Evolutionary conservation across 495 filamentous ascomycete genomes (phyloP), one percentile per base, ranked within the genome.

Genomic region (Hyaloscypha hepaticicola): DNA sequence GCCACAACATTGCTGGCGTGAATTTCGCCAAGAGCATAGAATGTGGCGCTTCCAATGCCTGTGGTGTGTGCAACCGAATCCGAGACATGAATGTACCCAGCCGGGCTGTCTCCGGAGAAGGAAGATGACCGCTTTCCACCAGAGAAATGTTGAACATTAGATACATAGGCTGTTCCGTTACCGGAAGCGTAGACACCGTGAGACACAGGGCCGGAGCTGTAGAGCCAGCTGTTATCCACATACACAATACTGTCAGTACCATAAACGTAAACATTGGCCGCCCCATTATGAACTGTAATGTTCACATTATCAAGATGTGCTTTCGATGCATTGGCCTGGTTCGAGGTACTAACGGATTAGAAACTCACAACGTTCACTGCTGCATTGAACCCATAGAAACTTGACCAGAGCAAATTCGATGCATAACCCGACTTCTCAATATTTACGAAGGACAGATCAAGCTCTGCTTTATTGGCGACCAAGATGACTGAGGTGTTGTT

Each of bases 101-200:
- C 51, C 26, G 65, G 65, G 41, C 51, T 63, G 33, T 67, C 65
- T 8, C 65, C 65, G 31, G 59, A 58, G 34, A 62, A 67, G 3
- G 60, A 50, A 14, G 55, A 61, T 14, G 34, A 67, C 7, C 59
- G 65, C 9, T 51, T 67, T 5, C 65, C 65, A 22, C 60, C 65
- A 9, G 65, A 61, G 29, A 63, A 67, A 24, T 55, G 28, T 21
- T 63, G 21, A 14, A 58, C 60, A 27, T 63, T 61, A 33, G 22
- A 26, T 24, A 63, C 59, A 56, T 63, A 67, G 11, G 60, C 60
- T 3, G 65, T 67, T 11, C 65, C 65, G 27, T 63, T 67, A 34
- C 65, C 65, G 8, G 65, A 67, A 25, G 64, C 60, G n/a, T 67
- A 67, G 14, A 63, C 55, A 22, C 65, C 65, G 48, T 63, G 65